Evolutionary conservation across 1,284 basidiomycete genomes (phyloP).

Genomic region (Irpex sp.): DNA sequence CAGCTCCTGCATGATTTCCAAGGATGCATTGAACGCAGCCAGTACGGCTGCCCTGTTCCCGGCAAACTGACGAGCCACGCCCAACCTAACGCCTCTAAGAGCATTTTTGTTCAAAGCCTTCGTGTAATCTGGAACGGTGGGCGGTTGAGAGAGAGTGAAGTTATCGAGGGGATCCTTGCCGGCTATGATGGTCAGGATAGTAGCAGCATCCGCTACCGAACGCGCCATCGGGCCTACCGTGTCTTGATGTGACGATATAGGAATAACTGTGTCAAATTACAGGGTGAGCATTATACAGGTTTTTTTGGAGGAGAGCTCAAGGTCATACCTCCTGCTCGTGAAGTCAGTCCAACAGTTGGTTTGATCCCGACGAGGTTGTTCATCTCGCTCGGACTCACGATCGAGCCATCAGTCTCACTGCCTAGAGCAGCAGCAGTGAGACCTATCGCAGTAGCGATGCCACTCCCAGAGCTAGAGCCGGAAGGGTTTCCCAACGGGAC

Average conservation of each 20-base stretch:
- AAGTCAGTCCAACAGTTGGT: constrained; percentile 49
- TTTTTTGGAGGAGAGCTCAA: background rate
- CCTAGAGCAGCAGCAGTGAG: constrained; percentile 58
- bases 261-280: constrained; percentile 35
- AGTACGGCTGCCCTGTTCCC: constrained; percentile 21
- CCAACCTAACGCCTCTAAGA: constrained; percentile 36
- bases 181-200: constrained; percentile 39
- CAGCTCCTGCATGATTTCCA: constrained; percentile 32
- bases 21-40: constrained; percentile 33
- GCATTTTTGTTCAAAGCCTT: constrained; percentile 32
- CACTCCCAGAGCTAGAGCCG: constrained; percentile 65
- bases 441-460: constrained; percentile 58
- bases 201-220: constrained; percentile 42
- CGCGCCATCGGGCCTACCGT: constrained; percentile 47
- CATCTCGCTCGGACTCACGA: constrained; percentile 41
- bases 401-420: constrained; percentile 65
- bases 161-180: constrained; percentile 44
- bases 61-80: constrained; percentile 34
- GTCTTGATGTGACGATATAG: constrained; percentile 48
- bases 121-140: constrained; percentile 35
- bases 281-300: background rate
- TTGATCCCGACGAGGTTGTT: constrained; percentile 51
- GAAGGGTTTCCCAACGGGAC: constrained; percentile 58
- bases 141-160: constrained; percentile 39
- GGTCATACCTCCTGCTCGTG: constrained; percentile 40